These are phyloP conservation scores for Priceomyces melissophilus DNA, from an alignment of 805 yeast species.

Conservation along the genomic window DNA sequence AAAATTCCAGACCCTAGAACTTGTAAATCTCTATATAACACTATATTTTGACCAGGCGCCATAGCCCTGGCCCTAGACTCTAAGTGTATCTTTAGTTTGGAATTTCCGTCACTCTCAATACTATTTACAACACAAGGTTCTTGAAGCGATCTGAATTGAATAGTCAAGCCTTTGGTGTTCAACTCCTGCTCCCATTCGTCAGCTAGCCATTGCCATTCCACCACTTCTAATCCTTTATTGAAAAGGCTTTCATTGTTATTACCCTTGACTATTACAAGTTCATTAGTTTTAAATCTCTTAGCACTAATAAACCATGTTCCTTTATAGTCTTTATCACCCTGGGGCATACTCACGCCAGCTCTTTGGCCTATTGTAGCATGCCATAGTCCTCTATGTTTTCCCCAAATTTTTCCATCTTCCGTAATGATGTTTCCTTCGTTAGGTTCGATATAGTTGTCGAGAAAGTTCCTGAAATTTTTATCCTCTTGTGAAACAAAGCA, in stretches of 20 bases:
- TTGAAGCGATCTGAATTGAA: slow-evolving; percentile 77
- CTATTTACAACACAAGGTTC: slow-evolving; percentile 32
- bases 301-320: slow-evolving; percentile 89
- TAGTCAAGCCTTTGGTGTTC: slow-evolving; percentile 25
- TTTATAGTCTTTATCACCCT: slow-evolving; percentile 67
- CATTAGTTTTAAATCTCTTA: slow-evolving; percentile 61
- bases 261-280: slow-evolving; percentile 76
- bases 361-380: slow-evolving; percentile 93
- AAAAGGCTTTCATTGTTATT: slow-evolving; percentile 54
- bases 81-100: slow-evolving; percentile 37
- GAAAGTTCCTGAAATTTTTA: slow-evolving; percentile 65
- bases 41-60: slow-evolving; percentile 87
- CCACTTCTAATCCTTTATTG: slow-evolving; percentile 38
- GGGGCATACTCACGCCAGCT: slow-evolving; percentile 80
- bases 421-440: slow-evolving; percentile 80
- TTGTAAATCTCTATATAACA: slow-evolving; percentile 61
- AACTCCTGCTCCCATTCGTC: slow-evolving; percentile 6
- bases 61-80: slow-evolving; percentile 58
- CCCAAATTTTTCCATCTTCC: slow-evolving; percentile 71
- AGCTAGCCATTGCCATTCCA: slow-evolving; percentile 49
- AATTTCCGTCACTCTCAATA: slow-evolving; percentile 22
- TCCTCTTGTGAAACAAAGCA: slow-evolving; percentile 77
- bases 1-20: slow-evolving; percentile 57
- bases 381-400: slow-evolving; percentile 86
- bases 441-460: slow-evolving; percentile 69